These are phyloP conservation scores for Exophiala oligosperma DNA, from an alignment of 2,329 filamentous ascomycete genomes.

Conservation along the genomic window DNA sequence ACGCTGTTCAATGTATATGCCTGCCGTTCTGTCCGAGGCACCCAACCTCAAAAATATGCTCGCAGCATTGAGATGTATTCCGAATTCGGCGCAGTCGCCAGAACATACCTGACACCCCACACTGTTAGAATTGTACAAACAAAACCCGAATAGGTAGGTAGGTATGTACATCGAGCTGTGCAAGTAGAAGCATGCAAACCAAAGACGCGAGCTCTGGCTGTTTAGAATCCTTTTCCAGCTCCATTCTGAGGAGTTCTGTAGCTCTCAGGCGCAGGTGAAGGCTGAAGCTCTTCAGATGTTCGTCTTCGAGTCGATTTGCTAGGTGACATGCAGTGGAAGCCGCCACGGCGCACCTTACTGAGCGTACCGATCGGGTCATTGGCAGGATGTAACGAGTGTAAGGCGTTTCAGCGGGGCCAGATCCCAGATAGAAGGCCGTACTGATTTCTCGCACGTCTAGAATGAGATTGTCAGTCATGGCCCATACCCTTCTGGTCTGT, in stretches of 20 bases:
- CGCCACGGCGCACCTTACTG: neutral
- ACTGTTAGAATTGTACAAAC: neutral
- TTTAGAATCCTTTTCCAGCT: neutral
- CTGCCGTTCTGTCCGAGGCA: neutral
- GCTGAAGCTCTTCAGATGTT: neutral
- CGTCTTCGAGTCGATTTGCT: neutral
- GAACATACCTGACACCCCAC: neutral
- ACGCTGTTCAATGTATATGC: neutral
- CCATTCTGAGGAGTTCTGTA: neutral
- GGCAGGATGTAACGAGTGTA: neutral
- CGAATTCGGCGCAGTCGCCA: neutral
- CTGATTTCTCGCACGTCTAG: neutral
- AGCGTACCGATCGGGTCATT: neutral
- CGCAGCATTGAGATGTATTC: neutral
- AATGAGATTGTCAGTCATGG: neutral
- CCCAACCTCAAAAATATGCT: neutral
- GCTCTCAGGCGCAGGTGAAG: neutral
- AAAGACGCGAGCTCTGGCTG: neutral
- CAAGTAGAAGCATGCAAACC: neutral
- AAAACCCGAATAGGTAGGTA: neutral
- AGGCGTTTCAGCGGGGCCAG: neutral
- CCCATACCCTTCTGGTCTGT: neutral
- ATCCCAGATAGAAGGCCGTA: neutral
- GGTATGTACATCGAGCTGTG: neutral
- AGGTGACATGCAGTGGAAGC: neutral